These are phyloP conservation scores for Saturnispora diversa DNA, from an alignment of 805 yeast species.

Conservation along the genomic window DNA sequence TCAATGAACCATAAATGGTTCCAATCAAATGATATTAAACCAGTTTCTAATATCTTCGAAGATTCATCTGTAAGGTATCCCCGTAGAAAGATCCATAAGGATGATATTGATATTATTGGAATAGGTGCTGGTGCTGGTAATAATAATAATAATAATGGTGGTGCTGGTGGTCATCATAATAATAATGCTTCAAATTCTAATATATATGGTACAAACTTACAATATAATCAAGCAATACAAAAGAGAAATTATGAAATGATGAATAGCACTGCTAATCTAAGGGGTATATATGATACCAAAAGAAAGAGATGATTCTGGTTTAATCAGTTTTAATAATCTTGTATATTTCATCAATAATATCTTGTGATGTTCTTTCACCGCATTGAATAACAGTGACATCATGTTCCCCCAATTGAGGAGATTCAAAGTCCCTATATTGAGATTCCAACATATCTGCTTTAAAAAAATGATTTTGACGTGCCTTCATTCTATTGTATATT, in stretches of 20 bases:
- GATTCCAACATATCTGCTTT: conserved; percentile 75
- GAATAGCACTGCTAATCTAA: conserved; percentile 7
- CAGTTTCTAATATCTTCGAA: conserved; percentile 66
- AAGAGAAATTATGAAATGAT: conserved; percentile 15
- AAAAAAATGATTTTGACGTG: conserved; percentile 79
- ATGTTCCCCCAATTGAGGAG: conserved; percentile 38
- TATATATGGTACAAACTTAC: conserved; percentile 1
- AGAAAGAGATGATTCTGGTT: conserved; percentile 6
- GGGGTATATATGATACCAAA: conserved; percentile 6
- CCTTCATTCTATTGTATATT: conserved; percentile 49
- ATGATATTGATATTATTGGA: conserved; percentile 66
- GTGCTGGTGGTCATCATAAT: conserved; percentile 9
- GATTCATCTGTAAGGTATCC: conserved; percentile 73
- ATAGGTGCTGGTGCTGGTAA: conserved; percentile 16
- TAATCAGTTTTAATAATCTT: neutral
- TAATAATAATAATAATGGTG: conserved; percentile 1
- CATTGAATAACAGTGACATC: conserved; percentile 17
- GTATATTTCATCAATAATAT: conserved; percentile 14
- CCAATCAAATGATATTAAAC: conserved; percentile 52
- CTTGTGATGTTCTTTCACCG: conserved; percentile 15
- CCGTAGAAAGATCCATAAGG: conserved; percentile 74
- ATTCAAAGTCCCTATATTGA: conserved; percentile 67
- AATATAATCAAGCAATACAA: conserved; percentile 4
- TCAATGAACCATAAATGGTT: conserved; percentile 77
- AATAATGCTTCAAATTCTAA: conserved; percentile 12